Percentiles rank a stretch among this genome's conserved stretches.
Conservation (phyloP, 805 yeast genomes). For the Ogataea ramenticola region DNA sequence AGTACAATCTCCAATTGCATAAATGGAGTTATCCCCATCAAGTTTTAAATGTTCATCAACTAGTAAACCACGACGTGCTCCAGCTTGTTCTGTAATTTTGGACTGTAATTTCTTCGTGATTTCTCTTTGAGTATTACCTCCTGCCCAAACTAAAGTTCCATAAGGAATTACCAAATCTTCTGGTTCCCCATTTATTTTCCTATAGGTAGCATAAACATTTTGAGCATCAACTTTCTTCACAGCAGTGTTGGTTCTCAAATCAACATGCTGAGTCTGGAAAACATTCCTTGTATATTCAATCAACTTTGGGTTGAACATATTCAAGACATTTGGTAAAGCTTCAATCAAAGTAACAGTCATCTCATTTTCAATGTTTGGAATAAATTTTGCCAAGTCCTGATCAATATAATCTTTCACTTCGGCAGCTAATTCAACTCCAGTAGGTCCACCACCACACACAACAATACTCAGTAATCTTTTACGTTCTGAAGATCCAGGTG, state of each 20-base stretch:
- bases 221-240: conserved; percentile 74
- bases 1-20: conserved; percentile 91
- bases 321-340: conserved; percentile 83
- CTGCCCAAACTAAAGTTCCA: conserved; percentile 93
- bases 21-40: conserved; percentile 71
- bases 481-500: conserved; percentile 66
- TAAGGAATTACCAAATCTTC: conserved; percentile 60
- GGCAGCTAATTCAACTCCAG: conserved; percentile 96
- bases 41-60: conserved; percentile 76
- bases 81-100: conserved; percentile 65
- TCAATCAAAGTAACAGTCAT: conserved; percentile 78
- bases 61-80: conserved; percentile 82
- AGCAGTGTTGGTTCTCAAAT: conserved; percentile 76
- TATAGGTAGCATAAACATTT: conserved; percentile 62
- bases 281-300: conserved; percentile 74
- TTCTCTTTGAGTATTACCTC: conserved; percentile 87
- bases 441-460: conserved; percentile 97
- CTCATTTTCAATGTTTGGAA: conserved; percentile 76
- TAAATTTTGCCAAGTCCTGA: conserved; percentile 83
- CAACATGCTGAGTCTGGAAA: conserved; percentile 58
- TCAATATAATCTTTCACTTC: conserved; percentile 90
- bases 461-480: conserved; percentile 77
- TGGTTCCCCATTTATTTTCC: conserved; percentile 57
- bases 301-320: conserved; percentile 59
- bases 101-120: conserved; percentile 59